phyloP scores from a whole-genome alignment of 805 yeast genomes.

The Cyberlindnera veronae region DNA sequence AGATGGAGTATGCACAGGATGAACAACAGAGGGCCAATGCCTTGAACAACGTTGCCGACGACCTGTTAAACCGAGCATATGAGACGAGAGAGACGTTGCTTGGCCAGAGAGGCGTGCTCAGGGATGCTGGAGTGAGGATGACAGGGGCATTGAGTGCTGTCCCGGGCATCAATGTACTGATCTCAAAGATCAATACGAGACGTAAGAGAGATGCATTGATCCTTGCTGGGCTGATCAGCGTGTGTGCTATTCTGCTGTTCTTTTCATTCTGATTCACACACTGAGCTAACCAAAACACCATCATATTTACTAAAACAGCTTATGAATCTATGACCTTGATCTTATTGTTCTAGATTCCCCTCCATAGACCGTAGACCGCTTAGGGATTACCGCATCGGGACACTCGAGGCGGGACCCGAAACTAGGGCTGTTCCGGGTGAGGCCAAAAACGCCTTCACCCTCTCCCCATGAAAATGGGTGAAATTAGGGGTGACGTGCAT shows the following conservation, averaged over 20 bases:
- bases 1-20: constrained; percentile 71
- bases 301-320: no score
- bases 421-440: no score
- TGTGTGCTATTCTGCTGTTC: constrained; percentile 68
- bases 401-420: no score
- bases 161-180: constrained; percentile 79
- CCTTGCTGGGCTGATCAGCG: constrained; percentile 67
- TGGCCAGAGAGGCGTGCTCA: constrained; percentile 64
- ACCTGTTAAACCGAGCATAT: constrained; percentile 77
- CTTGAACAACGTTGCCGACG: constrained; percentile 74
- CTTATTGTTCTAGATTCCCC: no score
- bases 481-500: no score
- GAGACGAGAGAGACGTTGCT: constrained; percentile 83
- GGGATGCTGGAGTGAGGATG: constrained; percentile 60
- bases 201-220: constrained; percentile 85
- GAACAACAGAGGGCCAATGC: constrained; percentile 72
- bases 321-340: no score
- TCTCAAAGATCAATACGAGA: constrained; percentile 80
- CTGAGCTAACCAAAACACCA: no score
- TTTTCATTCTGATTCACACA: no score
- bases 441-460: no score
- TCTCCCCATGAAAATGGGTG: no score
- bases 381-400: no score
- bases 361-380: no score
- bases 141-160: constrained; percentile 59